Evolutionary conservation across 257 asterid genomes (phyloP).

Genomic region (Fraxinus pennsylvanica): DNA sequence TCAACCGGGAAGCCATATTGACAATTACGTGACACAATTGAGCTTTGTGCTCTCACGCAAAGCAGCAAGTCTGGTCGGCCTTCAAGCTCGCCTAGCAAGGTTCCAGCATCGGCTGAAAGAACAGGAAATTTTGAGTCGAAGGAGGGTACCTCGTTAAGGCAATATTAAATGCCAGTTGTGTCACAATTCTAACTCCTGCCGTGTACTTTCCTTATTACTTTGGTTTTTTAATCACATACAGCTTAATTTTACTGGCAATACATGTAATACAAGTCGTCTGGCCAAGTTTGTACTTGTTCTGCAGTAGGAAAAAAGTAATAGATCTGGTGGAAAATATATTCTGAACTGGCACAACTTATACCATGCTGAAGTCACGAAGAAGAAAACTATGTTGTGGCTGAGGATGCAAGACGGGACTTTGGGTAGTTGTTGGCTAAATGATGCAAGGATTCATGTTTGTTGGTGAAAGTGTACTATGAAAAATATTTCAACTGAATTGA

Average conservation of each 20-base stretch:
- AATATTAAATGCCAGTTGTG: not conserved
- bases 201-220: conserved; percentile 2
- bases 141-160: not conserved
- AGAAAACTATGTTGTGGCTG: not conserved
- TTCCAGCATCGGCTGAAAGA: conserved; percentile 33
- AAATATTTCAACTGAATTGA: not conserved
- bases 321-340: not conserved
- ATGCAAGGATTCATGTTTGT: conserved; percentile 5
- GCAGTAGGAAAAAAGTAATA: not conserved
- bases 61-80: conserved; percentile 91
- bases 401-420: no score
- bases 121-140: conserved; percentile 1
- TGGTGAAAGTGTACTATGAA: not conserved
- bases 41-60: conserved; percentile 88
- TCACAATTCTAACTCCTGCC: not conserved
- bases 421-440: conserved; percentile 1
- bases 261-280: not conserved
- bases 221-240: not conserved
- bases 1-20: conserved; percentile 92
- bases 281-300: not conserved
- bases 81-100: conserved; percentile 95
- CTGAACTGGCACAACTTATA: not conserved
- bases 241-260: not conserved
- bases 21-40: conserved; percentile 81
- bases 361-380: not conserved